These are phyloP conservation scores for Moesziomyces globuligerus DNA, from an alignment of 1,284 basidiomycete species.

Conservation along the genomic window DNA sequence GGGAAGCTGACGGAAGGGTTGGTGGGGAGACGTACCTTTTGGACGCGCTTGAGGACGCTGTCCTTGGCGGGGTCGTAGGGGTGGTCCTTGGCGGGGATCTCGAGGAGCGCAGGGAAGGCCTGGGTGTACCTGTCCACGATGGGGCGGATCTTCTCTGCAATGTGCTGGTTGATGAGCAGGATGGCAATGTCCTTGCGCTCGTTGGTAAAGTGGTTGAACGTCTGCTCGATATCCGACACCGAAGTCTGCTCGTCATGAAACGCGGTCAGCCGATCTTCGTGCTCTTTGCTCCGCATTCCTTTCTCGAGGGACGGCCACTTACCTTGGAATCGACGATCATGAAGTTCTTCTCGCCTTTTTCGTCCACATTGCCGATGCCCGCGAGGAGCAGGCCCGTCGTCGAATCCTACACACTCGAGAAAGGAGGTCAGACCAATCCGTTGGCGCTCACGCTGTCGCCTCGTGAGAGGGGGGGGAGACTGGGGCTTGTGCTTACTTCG, in stretches of 20 bases:
- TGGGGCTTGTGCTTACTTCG: conserved; percentile 46
- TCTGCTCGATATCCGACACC: conserved; percentile 61
- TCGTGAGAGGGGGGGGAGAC: background rate
- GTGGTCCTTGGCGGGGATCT: conserved; percentile 89
- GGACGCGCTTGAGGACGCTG: conserved; percentile 94
- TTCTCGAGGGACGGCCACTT: too few relatives aligned
- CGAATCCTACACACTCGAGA: conserved; percentile 46
- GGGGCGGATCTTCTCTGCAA: conserved; percentile 88
- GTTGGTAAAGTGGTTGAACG: conserved; percentile 57
- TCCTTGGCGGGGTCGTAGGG: conserved; percentile 87
- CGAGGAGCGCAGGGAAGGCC: conserved; percentile 94
- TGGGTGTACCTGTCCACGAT: conserved; percentile 94
- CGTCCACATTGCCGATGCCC: conserved; percentile 64
- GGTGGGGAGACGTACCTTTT: conserved; percentile 71
- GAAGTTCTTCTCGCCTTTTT: conserved; percentile 64
- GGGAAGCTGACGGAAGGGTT: background rate
- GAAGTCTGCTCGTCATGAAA: conserved; percentile 44
- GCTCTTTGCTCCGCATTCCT: too few relatives aligned
- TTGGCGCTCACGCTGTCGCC: too few relatives aligned
- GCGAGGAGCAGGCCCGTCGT: conserved; percentile 66
- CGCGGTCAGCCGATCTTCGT: too few relatives aligned
- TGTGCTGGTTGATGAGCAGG: conserved; percentile 66
- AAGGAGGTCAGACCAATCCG: background rate
- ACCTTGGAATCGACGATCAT: conserved; percentile 64
- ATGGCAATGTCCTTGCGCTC: conserved; percentile 66